phyloP scores from a whole-genome alignment of 306 rosid genomes.

The Ormosia emarginata region DNA sequence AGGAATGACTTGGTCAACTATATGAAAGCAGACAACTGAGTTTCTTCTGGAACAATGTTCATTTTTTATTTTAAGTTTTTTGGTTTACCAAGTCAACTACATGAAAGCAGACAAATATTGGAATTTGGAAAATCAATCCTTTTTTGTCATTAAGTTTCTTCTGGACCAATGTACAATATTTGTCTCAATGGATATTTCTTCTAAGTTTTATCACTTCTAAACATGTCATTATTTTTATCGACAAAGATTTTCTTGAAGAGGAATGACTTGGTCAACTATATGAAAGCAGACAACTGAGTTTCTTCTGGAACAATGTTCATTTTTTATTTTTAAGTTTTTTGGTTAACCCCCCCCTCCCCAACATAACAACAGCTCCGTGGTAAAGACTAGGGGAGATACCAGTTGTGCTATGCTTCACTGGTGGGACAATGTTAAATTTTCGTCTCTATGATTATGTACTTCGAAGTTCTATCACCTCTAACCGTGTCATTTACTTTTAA shows the following conservation, averaged over 20 bases:
- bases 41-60: too few species aligned
- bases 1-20: too few species aligned
- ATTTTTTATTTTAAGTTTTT: neutral
- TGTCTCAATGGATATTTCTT: neutral
- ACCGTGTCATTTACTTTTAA: neutral
- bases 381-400: neutral
- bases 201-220: neutral
- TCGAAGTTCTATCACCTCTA: neutral
- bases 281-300: too few species aligned
- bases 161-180: neutral
- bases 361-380: neutral
- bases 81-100: neutral
- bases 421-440: neutral
- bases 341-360: too few species aligned
- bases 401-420: neutral
- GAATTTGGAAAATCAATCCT: constrained; percentile 1
- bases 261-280: too few species aligned
- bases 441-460: neutral
- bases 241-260: too few species aligned
- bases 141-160: neutral
- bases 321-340: neutral
- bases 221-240: neutral
- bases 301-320: too few species aligned
- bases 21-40: too few species aligned
- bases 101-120: neutral